Evolutionary conservation across 169 alveolate species (phyloP).

Genomic region (Plasmodium berghei): DNA sequence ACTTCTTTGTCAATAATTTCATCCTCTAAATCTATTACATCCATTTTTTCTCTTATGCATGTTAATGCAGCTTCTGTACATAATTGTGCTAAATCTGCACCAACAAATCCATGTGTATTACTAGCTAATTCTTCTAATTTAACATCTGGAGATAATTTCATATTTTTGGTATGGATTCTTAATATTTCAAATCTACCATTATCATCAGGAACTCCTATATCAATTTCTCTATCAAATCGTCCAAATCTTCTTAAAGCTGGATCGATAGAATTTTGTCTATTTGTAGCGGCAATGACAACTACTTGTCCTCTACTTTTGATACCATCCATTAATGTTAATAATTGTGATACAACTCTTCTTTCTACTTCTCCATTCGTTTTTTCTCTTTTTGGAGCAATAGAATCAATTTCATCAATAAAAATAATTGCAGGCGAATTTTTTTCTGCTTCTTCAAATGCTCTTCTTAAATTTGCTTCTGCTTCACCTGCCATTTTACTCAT

Average conservation of each 20-base stretch:
- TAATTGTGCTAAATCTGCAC: constrained; percentile 97
- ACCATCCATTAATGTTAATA: constrained; percentile 99
- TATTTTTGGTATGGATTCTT: constrained; percentile 98
- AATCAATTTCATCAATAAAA: constrained; percentile 99
- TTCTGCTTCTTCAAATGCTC: constrained; percentile 97
- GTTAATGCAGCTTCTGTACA: constrained; percentile 98
- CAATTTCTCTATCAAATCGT: constrained; percentile 98
- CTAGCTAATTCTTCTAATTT: constrained; percentile 98
- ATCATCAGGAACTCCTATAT: constrained; percentile 99
- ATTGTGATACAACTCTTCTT: constrained; percentile 99
- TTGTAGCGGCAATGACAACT: constrained; percentile 98
- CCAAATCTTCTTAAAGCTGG: constrained; percentile 99
- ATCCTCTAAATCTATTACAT: constrained; percentile 98
- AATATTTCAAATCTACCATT: constrained; percentile 99
- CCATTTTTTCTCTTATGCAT: constrained; percentile 99
- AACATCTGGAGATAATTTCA: constrained; percentile 98
- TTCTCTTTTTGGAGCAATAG: constrained; percentile 99
- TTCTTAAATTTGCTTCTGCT: constrained; percentile 98
- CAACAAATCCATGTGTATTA: constrained; percentile 99
- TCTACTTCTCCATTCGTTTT: constrained; percentile 99
- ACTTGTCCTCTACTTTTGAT: constrained; percentile 99
- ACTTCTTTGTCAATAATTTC: constrained; percentile 98
- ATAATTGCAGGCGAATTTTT: constrained; percentile 99
- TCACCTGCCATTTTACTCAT: constrained; percentile 99
- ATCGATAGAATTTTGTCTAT: constrained; percentile 99